Percentiles rank a stretch among this genome's conserved stretches.
Conservation (phyloP, 352 stramenopile genomes). For the Ophiocytium majus region DNA sequence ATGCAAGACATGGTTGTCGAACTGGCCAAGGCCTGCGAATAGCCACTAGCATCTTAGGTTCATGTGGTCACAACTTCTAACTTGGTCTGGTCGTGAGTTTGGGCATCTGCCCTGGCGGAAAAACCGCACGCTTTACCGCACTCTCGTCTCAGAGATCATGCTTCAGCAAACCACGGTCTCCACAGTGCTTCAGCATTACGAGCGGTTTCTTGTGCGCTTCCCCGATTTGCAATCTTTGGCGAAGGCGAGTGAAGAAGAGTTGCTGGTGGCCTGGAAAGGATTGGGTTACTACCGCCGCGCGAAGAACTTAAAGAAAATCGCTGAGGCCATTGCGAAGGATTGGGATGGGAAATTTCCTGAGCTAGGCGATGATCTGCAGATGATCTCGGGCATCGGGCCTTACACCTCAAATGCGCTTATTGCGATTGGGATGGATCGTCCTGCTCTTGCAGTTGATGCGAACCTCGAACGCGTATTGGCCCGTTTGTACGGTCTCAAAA, state of each 20-base stretch:
- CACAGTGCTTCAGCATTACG: background rate
- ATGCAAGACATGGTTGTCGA: background rate
- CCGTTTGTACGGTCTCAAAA: background rate
- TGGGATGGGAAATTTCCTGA: background rate
- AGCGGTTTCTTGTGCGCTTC: background rate
- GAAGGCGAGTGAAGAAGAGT: background rate
- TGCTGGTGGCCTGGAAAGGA: constrained; percentile 6
- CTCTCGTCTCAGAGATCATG: constrained; percentile 15
- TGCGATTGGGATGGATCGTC: background rate
- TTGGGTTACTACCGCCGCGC: constrained; percentile 6
- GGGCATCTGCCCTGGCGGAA: background rate
- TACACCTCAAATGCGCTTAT: constrained; percentile 5
- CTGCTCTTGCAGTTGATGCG: background rate
- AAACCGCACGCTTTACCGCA: background rate
- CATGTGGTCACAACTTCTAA: background rate
- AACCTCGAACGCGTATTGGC: background rate
- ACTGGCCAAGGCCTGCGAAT: background rate
- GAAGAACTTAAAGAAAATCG: constrained; percentile 2
- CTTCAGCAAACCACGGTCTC: constrained; percentile 3
- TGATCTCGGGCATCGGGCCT: background rate
- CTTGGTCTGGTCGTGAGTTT: background rate
- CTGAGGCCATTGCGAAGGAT: background rate
- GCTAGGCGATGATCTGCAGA: background rate
- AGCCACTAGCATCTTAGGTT: background rate
- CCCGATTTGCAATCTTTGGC: background rate